These are phyloP conservation scores for Artemisia argyi DNA, from an alignment of 129 eudicot species.

Conservation along the genomic window DNA sequence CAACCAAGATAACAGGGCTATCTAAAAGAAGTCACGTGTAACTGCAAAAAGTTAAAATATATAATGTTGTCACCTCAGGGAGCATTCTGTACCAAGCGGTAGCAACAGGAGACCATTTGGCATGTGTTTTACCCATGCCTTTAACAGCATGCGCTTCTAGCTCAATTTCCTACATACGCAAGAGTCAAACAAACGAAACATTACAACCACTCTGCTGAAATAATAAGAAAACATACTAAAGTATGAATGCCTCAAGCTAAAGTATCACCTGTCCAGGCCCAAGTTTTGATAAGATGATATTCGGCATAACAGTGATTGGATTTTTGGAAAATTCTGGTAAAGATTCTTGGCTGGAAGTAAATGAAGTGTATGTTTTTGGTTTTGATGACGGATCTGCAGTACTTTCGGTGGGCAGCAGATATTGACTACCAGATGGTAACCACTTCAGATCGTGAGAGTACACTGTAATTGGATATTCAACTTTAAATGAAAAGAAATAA, in stretches of 20 bases:
- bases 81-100: constrained; percentile 98
- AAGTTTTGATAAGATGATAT: constrained; percentile 23
- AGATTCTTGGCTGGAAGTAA: constrained; percentile 64
- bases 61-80: no score
- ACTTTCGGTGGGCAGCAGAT: constrained; percentile 48
- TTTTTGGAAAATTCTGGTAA: constrained; percentile 60
- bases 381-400: constrained; percentile 40
- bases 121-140: constrained; percentile 93
- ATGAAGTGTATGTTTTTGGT: constrained; percentile 76
- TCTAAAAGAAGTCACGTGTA: neutral
- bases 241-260: no score
- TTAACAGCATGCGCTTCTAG: constrained; percentile 93
- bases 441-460: constrained; percentile 70
- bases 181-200: no score
- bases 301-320: constrained; percentile 59
- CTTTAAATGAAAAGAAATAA: no score
- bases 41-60: constrained; percentile 7
- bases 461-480: no score
- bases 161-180: constrained; percentile 91
- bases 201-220: no score
- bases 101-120: constrained; percentile 97
- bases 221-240: no score
- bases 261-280: no score
- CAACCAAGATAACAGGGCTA: neutral
- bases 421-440: constrained; percentile 81